These are phyloP conservation scores for Tulasnella sp. DNA, from an alignment of 768 basidiomycete genomes.

Conservation along the genomic window DNA sequence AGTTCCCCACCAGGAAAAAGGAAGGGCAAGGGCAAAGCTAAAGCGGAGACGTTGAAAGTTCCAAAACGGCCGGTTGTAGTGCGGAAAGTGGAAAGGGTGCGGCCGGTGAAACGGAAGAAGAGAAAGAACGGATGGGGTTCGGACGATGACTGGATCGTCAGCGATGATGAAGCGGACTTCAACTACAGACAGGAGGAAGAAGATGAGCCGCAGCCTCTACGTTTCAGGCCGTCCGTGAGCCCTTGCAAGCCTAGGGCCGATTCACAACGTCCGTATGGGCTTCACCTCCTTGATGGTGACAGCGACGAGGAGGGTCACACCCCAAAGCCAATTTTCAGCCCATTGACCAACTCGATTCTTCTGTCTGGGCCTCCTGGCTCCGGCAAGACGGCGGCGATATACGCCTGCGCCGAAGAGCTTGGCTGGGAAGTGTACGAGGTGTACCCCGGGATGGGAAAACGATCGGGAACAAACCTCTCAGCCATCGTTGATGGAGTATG, in stretches of 20 bases:
- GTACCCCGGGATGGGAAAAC: constrained; percentile 89
- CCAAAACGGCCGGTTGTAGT: constrained; percentile 31
- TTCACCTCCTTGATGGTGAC: constrained; percentile 9
- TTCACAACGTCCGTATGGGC: neutral
- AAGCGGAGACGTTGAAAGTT: constrained; percentile 35
- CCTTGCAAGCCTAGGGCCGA: constrained; percentile 18
- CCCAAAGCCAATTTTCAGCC: constrained; percentile 22
- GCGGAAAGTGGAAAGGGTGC: constrained; percentile 24
- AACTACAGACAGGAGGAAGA: constrained; percentile 42
- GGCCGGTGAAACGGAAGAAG: constrained; percentile 24
- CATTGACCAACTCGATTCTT: constrained; percentile 80
- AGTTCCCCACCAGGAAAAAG: neutral
- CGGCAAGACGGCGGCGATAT: constrained; percentile 90
- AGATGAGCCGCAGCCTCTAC: constrained; percentile 27
- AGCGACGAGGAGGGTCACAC: constrained; percentile 1
- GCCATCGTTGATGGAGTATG: constrained; percentile 87
- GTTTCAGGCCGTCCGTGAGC: constrained; percentile 21
- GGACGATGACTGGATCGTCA: constrained; percentile 54
- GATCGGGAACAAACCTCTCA: constrained; percentile 73
- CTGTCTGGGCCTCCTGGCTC: constrained; percentile 75
- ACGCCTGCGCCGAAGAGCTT: constrained; percentile 90
- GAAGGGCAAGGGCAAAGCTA: constrained; percentile 27
- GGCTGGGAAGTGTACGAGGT: constrained; percentile 98
- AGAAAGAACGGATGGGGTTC: constrained; percentile 32
- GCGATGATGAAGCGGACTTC: constrained; percentile 42